Conservation (phyloP, 108 stramenopile genomes). For the Stephanodiscus minutulus region DNA sequence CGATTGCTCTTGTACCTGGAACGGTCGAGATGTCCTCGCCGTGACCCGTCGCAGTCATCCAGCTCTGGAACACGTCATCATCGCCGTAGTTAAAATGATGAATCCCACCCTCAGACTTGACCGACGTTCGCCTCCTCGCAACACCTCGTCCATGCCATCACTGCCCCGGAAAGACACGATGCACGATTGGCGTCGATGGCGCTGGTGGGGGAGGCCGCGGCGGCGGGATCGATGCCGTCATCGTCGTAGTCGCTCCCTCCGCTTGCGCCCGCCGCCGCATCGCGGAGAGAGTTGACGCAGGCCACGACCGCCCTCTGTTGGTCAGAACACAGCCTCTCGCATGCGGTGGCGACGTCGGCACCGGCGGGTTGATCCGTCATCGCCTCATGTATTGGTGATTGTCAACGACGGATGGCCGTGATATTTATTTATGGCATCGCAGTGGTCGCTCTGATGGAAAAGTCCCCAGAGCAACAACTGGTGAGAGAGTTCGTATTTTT, state of each 20-base stretch:
- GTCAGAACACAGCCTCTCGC: conserved; percentile 24
- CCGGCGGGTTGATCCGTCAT: neutral
- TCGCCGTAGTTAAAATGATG: neutral
- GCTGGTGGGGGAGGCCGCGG: neutral
- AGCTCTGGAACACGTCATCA: neutral
- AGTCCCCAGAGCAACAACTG: no score
- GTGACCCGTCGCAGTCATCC: neutral
- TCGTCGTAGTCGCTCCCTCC: neutral
- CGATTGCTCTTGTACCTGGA: neutral
- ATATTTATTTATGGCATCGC: no score
- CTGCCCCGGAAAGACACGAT: conserved; percentile 29
- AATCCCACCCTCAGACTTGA: neutral
- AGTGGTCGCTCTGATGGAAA: no score
- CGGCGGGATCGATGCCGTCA: neutral
- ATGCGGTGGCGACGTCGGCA: conserved; percentile 14
- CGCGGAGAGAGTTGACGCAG: conserved; percentile 45
- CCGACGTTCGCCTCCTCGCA: conserved; percentile 46
- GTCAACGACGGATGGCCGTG: neutral
- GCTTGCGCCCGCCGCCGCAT: conserved; percentile 1
- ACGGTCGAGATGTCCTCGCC: neutral
- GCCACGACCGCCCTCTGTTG: conserved; percentile 26
- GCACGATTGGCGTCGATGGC: conserved; percentile 4
- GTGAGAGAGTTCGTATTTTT: no score
- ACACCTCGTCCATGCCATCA: conserved; percentile 51
- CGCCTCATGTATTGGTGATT: neutral